These are phyloP conservation scores for Aspergillus felis DNA, from an alignment of 2,329 filamentous ascomycete species.

Conservation along the genomic window DNA sequence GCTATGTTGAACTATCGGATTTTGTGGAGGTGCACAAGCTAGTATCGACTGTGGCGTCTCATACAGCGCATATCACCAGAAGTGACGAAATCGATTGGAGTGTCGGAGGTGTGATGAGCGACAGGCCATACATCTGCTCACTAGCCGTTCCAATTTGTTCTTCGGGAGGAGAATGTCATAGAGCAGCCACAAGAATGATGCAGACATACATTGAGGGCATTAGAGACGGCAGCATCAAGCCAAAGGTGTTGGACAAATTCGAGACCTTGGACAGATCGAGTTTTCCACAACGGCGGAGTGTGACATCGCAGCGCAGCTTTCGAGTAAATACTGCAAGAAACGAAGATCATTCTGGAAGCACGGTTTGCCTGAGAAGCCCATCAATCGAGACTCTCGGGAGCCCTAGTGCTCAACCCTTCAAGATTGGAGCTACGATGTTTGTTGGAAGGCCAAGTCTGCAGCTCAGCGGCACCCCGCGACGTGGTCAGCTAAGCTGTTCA, in stretches of 20 bases:
- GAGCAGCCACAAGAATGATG: neutral
- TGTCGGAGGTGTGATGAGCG: conserved; percentile 4
- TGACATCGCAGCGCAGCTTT: neutral
- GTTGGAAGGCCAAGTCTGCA: conserved; percentile 16
- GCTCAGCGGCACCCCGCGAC: conserved; percentile 1
- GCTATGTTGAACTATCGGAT: conserved; percentile 7
- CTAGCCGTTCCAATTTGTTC: conserved; percentile 9
- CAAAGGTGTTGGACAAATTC: neutral
- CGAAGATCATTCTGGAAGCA: neutral
- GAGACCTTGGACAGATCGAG: neutral
- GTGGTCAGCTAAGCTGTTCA: conserved; percentile 12
- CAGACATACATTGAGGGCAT: conserved; percentile 4
- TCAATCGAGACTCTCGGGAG: neutral
- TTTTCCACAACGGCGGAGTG: neutral
- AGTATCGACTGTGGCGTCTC: conserved; percentile 7
- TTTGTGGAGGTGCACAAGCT: conserved; percentile 1
- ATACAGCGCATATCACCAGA: conserved; percentile 2
- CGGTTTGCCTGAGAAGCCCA: neutral
- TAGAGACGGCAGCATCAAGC: neutral
- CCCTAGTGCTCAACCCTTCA: neutral
- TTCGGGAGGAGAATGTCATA: neutral
- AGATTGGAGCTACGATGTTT: conserved; percentile 12
- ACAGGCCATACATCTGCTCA: conserved; percentile 7
- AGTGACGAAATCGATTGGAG: conserved; percentile 3
- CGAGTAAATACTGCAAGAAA: neutral